Base-by-base conservation (phyloP, 495 filamentous ascomycete species). In the Diplogelasinospora grovesii region DNA sequence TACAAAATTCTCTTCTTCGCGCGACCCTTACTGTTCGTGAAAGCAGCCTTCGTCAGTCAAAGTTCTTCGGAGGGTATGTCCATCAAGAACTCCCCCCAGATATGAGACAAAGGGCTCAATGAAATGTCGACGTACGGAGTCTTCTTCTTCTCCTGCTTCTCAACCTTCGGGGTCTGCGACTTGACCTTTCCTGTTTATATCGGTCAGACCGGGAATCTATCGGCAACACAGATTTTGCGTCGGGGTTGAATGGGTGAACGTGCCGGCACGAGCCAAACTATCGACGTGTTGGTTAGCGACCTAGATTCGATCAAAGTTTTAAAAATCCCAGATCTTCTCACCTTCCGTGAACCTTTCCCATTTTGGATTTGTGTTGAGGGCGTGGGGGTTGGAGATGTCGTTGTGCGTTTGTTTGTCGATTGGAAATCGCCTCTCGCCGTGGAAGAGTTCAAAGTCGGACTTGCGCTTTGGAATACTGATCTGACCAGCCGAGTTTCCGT, bases 1-100 rank as follows among this genome's bases (percentile, higher is more conserved):
- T 99, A 98, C 52, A 74, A 77, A 57, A 95, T 82, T 59, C 92
- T 82, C 88, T 98, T 99, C 82, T 90, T 90, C 53, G 92, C 92
- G 56, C 92, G 88, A 64, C 92, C 92, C 81, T 99, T 97, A 65
- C 51, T 57, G 25, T 49, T 36, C 14, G 9, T n/a, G n/a, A n/a
- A n/a, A n/a, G n/a, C n/a, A n/a, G n/a, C n/a, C n/a, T n/a, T n/a
- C n/a, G n/a, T 54, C 36, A 57, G 56, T 43, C 36, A 22, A n/a
- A n/a, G n/a, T n/a, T n/a, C n/a, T n/a, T n/a, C n/a, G n/a, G n/a
- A n/a, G n/a, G n/a, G n/a, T n/a, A n/a, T n/a, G n/a, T n/a, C n/a
- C n/a, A n/a, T n/a, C n/a, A n/a, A n/a, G n/a, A n/a, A n/a, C n/a
- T n/a, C n/a, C n/a, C n/a, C n/a, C n/a, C n/a, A n/a, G n/a, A n/a